Base-by-base conservation (phyloP, 768 basidiomycete species). In the Sporobolomyces pararoseus region DNA sequence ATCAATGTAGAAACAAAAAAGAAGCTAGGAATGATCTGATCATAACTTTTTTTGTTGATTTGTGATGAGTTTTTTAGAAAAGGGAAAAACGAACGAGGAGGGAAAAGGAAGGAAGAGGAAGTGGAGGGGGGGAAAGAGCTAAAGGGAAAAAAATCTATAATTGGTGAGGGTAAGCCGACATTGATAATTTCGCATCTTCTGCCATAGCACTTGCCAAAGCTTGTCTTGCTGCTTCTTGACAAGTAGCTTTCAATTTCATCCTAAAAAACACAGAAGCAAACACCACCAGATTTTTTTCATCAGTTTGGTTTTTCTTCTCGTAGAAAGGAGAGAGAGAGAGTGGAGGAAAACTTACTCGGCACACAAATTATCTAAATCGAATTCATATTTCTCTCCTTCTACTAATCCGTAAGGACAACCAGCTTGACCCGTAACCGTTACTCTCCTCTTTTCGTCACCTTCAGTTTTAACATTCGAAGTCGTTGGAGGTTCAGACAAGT, bases 191-290 rank as follows among this genome's bases (percentile, higher is more conserved):
- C 7, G 64, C 65, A 23, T 73, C 72, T 29, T 70, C 68, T 27
- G 39, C 49, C 72, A 73, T 73, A 17, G 72, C 72, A 2, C 42
- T 32, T 35, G 42, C 34, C 23, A 73, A 39, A 35, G 72, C 72
- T 29, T 49, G 46, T 9, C 68, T n/a, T 16, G 72, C 72, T 4
- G 68, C 68, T 37, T 73, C 72, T 34, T 70, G 72, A 35, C 72
- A 73, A 42, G 62, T 64, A 49, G 72, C 72, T 32, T 73, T 73
- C 46, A 55, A 32, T 52, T 70, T 73, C 61, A 73, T 58, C 57
- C 70, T 71, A 42, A 25, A 39, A 31, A 39, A 31, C 6, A 39
- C 54, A 27, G 59, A 55, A 55, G 6, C 5, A 9, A 55, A n/a
- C n/a, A n/a, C n/a, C n/a, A n/a, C n/a, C n/a, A n/a, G n/a, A n/a